A percentile compares a stretch with the other conserved stretches of the same genome.
Evolutionary conservation across 2,329 filamentous ascomycete genomes (phyloP).

Genomic region (Colletotrichum chrysophilum): DNA sequence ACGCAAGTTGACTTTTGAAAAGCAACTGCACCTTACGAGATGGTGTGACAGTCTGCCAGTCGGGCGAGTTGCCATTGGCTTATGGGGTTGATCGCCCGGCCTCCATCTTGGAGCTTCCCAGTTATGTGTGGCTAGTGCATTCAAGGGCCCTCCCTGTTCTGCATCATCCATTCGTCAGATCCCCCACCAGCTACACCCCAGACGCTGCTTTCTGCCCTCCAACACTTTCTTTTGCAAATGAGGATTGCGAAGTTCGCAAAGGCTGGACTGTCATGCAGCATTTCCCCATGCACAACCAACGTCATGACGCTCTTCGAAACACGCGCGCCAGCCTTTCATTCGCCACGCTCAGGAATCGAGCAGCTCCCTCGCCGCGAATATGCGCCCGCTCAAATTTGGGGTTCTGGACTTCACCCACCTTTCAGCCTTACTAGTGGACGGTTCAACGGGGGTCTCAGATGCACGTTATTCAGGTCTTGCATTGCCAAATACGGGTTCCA

Average conservation of each 20-base stretch:
- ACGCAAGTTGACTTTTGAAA: conserved; percentile 20
- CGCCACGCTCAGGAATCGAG: neutral
- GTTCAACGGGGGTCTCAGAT: neutral
- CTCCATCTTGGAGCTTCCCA: conserved; percentile 14
- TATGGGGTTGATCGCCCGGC: conserved; percentile 36
- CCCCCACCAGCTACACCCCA: conserved; percentile 11
- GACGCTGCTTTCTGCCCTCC: neutral
- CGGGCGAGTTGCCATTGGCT: conserved; percentile 16
- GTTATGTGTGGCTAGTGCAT: conserved; percentile 17
- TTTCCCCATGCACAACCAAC: conserved; percentile 3
- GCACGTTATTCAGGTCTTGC: neutral
- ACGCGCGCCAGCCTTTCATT: neutral
- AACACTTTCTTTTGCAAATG: conserved; percentile 16
- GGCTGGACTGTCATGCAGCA: neutral
- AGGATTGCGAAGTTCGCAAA: conserved; percentile 8
- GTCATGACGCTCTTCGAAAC: conserved; percentile 22
- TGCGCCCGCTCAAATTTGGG: neutral
- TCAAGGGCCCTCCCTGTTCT: conserved; percentile 17
- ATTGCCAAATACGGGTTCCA: neutral
- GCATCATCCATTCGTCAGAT: conserved; percentile 22
- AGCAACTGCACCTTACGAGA: conserved; percentile 10
- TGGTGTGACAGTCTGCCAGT: conserved; percentile 19
- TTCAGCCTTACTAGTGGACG: conserved; percentile 13
- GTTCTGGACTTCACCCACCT: neutral
- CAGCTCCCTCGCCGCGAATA: neutral